These are phyloP conservation scores for Alternaria consortialis DNA, from an alignment of 2,329 filamentous ascomycete genomes.

Conservation along the genomic window DNA sequence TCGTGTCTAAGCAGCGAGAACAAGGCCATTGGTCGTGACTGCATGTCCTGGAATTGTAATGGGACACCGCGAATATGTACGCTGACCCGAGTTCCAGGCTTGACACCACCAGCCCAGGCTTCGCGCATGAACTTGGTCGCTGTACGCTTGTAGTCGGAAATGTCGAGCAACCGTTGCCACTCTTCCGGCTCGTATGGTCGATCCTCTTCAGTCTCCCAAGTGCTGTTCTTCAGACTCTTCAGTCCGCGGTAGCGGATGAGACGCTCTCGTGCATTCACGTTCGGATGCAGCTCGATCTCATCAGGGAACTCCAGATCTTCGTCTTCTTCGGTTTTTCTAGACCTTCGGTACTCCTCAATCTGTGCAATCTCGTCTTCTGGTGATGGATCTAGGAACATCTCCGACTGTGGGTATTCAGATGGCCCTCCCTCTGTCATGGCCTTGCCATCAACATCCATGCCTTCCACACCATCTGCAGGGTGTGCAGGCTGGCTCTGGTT, in stretches of 20 bases:
- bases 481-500: constrained; percentile 63
- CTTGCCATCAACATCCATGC: constrained; percentile 61
- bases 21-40: constrained; percentile 71
- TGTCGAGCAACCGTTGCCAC: constrained; percentile 84
- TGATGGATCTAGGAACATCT: constrained; percentile 83
- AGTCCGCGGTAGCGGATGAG: constrained; percentile 87
- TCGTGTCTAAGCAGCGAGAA: constrained; percentile 93
- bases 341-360: constrained; percentile 80
- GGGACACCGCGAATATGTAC: constrained; percentile 74
- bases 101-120: constrained; percentile 86
- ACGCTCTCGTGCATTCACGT: constrained; percentile 85
- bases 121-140: constrained; percentile 80
- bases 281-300: constrained; percentile 91
- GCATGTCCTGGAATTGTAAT: constrained; percentile 61
- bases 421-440: constrained; percentile 77
- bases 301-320: constrained; percentile 97
- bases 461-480: constrained; percentile 85
- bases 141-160: constrained; percentile 89
- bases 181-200: constrained; percentile 86
- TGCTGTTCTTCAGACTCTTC: constrained; percentile 87
- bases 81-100: constrained; percentile 82
- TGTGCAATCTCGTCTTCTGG: constrained; percentile 86
- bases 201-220: constrained; percentile 91
- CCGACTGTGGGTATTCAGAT: constrained; percentile 92
- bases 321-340: constrained; percentile 80